These are phyloP conservation scores for Globisporangium uncinulatum DNA, from an alignment of 352 stramenopile species.

Conservation along the genomic window DNA sequence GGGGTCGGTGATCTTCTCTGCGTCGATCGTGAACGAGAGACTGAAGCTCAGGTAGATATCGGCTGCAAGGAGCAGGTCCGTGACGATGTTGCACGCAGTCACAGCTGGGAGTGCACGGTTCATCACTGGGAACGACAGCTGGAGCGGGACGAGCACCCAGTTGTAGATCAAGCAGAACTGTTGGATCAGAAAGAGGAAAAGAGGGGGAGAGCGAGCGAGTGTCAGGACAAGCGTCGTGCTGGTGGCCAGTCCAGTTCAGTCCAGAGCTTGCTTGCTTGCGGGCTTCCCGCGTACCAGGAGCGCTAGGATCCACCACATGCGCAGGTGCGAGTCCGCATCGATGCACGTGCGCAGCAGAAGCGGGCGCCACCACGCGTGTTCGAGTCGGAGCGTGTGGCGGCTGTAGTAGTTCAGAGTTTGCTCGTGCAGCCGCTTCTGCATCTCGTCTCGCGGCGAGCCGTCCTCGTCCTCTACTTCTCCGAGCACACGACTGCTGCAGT, in stretches of 20 bases:
- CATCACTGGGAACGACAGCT: slow-evolving; percentile 44
- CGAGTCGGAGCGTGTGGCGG: neutral
- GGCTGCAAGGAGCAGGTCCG: slow-evolving; percentile 22
- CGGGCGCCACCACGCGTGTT: slow-evolving; percentile 6
- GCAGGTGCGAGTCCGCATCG: slow-evolving; percentile 36
- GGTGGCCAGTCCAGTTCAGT: no score
- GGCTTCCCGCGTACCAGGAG: slow-evolving; percentile 13
- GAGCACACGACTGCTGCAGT: no score
- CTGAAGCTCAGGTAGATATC: slow-evolving; percentile 61
- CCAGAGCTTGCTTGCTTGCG: neutral
- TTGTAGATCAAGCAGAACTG: slow-evolving; percentile 22
- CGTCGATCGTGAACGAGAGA: slow-evolving; percentile 39
- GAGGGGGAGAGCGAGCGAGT: neutral
- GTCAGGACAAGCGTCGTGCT: neutral
- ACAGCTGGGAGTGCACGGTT: slow-evolving; percentile 24
- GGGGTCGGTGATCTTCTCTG: slow-evolving; percentile 50
- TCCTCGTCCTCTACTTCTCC: neutral
- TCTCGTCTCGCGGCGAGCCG: neutral
- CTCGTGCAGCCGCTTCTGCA: neutral
- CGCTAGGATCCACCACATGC: slow-evolving; percentile 45
- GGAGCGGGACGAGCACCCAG: slow-evolving; percentile 46
- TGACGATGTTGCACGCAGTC: slow-evolving; percentile 21
- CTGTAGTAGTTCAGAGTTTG: slow-evolving; percentile 8
- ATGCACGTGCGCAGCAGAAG: slow-evolving; percentile 29
- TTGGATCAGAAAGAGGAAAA: neutral